A percentile compares a stretch with the other conserved stretches of the same genome.
Conservation (phyloP, 2,329 filamentous ascomycete genomes). For the Verticillium zaregamsianum region DNA sequence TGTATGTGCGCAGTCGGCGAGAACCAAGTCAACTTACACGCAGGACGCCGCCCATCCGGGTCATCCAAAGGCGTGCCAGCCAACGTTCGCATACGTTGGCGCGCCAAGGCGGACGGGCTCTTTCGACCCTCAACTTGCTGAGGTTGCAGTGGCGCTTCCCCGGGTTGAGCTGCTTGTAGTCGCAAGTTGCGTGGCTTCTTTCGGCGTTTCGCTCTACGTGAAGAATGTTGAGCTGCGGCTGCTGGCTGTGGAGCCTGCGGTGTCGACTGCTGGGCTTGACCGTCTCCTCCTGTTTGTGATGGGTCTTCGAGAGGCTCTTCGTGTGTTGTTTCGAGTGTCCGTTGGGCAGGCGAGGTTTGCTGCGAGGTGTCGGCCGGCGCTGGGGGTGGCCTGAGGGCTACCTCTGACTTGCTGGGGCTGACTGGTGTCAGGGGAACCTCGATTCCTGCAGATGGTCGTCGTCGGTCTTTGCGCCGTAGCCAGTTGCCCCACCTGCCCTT, state of each 20-base stretch:
- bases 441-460: neutral
- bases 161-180: conserved; percentile 5
- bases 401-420: neutral
- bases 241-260: conserved; percentile 1
- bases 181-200: conserved; percentile 6
- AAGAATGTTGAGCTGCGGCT: conserved; percentile 1
- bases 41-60: conserved; percentile 31
- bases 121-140: conserved; percentile 23
- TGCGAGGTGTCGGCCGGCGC: conserved; percentile 1
- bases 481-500: conserved; percentile 30
- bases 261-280: neutral
- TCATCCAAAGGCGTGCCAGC: conserved; percentile 39
- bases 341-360: conserved; percentile 1
- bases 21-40: conserved; percentile 28
- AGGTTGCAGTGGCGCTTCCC: conserved; percentile 1
- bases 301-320: conserved; percentile 10
- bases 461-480: conserved; percentile 21
- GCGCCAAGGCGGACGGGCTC: conserved; percentile 39
- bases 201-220: conserved; percentile 3
- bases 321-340: conserved; percentile 9
- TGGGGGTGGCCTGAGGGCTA: neutral
- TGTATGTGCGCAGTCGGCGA: neutral
- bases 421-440: neutral
- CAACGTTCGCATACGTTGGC: conserved; percentile 38
- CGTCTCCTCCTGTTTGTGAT: conserved; percentile 1